Evolutionary conservation across 2,329 filamentous ascomycete genomes (phyloP).

Genomic region (Penicillium psychrosexuale): DNA sequence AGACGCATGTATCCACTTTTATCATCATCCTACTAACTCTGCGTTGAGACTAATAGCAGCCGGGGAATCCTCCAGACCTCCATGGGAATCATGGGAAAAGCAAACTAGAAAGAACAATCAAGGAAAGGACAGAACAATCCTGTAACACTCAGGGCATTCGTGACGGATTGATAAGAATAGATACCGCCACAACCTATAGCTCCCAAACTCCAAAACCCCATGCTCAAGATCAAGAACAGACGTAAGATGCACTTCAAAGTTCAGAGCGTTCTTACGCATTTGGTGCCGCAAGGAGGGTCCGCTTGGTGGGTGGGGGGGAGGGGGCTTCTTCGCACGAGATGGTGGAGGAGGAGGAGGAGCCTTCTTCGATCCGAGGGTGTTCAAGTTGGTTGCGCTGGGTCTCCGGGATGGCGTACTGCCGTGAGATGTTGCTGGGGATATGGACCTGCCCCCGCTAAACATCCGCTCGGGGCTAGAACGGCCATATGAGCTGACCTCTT

Average conservation of each 20-base stretch:
- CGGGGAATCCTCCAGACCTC: neutral
- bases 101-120: neutral
- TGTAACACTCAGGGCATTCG: neutral
- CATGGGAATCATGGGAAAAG: neutral
- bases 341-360: constrained; percentile 62
- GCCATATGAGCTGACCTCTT: constrained; percentile 51
- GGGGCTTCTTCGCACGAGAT: constrained; percentile 62
- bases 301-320: constrained; percentile 64
- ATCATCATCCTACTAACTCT: neutral
- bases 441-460: constrained; percentile 47
- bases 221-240: constrained; percentile 4
- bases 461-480: constrained; percentile 49
- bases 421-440: constrained; percentile 54
- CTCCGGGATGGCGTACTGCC: constrained; percentile 51
- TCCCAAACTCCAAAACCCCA: constrained; percentile 13
- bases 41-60: neutral
- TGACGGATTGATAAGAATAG: constrained; percentile 5
- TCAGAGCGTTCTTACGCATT: constrained; percentile 18
- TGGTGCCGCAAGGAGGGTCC: constrained; percentile 37
- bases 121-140: constrained; percentile 1
- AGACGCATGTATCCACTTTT: neutral
- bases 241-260: constrained; percentile 6
- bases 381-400: constrained; percentile 49
- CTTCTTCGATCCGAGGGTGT: constrained; percentile 45
- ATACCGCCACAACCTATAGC: neutral